Base-by-base conservation (phyloP, 2,329 filamentous ascomycete genomes). In the Hirsutella thompsonii region DNA sequence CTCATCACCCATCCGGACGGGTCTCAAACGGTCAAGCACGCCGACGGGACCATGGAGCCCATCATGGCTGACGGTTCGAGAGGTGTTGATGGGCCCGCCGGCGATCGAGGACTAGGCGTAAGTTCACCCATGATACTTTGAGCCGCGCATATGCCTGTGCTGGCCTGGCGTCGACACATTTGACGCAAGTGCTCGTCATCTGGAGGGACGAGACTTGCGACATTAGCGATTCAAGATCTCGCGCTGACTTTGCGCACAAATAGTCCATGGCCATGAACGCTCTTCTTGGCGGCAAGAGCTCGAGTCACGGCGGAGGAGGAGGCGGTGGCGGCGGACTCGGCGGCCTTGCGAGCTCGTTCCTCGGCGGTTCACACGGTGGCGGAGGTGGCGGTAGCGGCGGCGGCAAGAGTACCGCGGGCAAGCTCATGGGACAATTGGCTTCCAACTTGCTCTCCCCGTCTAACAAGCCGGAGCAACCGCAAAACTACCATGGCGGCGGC, bases 71-170 rank as follows among this genome's bases (percentile, higher is more conserved):
- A 71, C 34, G 68, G 65, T 29, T 64, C 64, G 42, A 64, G 72
- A 50, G 70, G 68, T 40, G 50, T 64, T 18, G 69, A 71, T 47
- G 73, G 72, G 4, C 67, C 64, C 20, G 62, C 64, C 21, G 70
- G 74, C 28, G 79, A 83, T 39, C 69, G 80, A 47, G 74, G 79
- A 33, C 60, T 84, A 42, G 77, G 79, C 46, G 79, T 83, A 72
- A 57, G 79, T 70, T 42, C 16, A 18, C 5, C 14, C n/a, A 8
- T 18, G 3, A 11, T 13, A 2, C 10, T 5, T n/a, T n/a, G 2
- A 9, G 10, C 13, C 10, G 29, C 10, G 29, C 2, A 5, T 9
- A 11, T 32, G 29, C 29, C 13, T 5, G 29, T n/a, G 8, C 2
- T n/a, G n/a, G n/a, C n/a, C n/a, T n/a, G n/a, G n/a, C n/a, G n/a